Percentiles rank a stretch among this genome's conserved stretches.
Conservation (phyloP, 78 protist species). For the Guillardia theta region DNA sequence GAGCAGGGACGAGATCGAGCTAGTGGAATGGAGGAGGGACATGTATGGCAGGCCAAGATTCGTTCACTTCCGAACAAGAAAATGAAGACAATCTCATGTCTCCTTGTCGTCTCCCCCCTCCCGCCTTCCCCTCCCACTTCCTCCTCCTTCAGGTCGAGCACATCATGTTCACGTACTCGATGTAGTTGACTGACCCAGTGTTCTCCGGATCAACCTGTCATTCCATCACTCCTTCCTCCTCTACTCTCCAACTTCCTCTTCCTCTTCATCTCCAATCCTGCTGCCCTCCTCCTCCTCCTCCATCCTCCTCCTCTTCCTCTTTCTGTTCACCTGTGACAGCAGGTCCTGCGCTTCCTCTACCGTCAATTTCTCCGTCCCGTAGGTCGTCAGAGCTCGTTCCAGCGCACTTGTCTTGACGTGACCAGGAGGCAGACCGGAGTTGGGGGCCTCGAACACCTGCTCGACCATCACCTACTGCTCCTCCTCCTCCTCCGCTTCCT, state of each 20-base stretch:
- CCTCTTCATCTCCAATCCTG: neutral
- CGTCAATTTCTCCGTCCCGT: constrained; percentile 35
- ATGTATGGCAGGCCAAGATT: neutral
- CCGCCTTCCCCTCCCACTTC: too few species aligned
- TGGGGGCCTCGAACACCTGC: constrained; percentile 40
- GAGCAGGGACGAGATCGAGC: too few species aligned
- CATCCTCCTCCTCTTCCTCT: neutral
- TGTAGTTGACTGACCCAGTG: constrained; percentile 30
- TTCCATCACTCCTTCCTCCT: too few species aligned
- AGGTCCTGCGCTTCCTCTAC: constrained; percentile 39
- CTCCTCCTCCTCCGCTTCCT: too few species aligned
- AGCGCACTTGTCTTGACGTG: neutral
- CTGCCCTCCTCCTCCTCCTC: neutral
- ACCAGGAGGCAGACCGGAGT: neutral
- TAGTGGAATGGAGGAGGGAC: neutral
- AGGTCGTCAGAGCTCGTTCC: constrained; percentile 47
- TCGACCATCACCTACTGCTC: too few species aligned
- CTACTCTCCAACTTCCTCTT: neutral
- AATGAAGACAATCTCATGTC: too few species aligned
- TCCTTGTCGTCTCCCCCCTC: too few species aligned
- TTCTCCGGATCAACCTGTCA: constrained; percentile 46
- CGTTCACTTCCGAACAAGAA: too few species aligned
- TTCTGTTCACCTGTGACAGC: neutral
- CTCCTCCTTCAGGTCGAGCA: constrained; percentile 3
- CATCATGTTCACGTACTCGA: constrained; percentile 48